These are phyloP conservation scores for Sporormia fimetaria DNA, from an alignment of 495 filamentous ascomycete genomes.

Conservation along the genomic window DNA sequence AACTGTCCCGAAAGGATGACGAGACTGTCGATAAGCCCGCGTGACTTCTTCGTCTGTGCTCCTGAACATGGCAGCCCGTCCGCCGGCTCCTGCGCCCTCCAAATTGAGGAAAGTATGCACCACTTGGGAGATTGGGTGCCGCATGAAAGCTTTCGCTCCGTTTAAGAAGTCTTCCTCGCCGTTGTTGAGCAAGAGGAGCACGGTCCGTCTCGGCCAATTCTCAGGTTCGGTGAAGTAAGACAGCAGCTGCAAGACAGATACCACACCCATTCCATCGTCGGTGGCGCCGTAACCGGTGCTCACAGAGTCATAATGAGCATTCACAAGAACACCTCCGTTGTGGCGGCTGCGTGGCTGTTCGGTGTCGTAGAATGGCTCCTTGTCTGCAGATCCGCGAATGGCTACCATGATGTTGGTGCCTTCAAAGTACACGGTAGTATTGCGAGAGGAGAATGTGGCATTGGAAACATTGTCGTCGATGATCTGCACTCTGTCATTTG, in stretches of 20 bases:
- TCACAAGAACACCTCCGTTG: constrained; percentile 75
- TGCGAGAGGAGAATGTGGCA: constrained; percentile 43
- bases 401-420: constrained; percentile 89
- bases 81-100: constrained; percentile 89
- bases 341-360: constrained; percentile 17
- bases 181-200: constrained; percentile 86
- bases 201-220: constrained; percentile 64
- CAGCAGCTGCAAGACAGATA: constrained; percentile 77
- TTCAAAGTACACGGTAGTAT: constrained; percentile 68
- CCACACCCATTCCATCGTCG: constrained; percentile 83
- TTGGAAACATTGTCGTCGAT: constrained; percentile 61
- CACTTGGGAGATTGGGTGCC: constrained; percentile 66
- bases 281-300: constrained; percentile 85
- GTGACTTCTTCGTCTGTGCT: constrained; percentile 82
- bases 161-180: constrained; percentile 92
- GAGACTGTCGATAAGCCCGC: constrained; percentile 54
- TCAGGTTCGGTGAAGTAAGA: constrained; percentile 70
- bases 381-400: constrained; percentile 71
- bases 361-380: constrained; percentile 26
- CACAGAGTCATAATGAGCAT: constrained; percentile 93
- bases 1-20: constrained; percentile 73
- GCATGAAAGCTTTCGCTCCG: constrained; percentile 74
- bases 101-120: constrained; percentile 83
- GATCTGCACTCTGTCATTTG: constrained; percentile 21
- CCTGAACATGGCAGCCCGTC: constrained; percentile 75